Base-by-base conservation (phyloP, 257 asterid species). In the Ilex aquifolium region DNA sequence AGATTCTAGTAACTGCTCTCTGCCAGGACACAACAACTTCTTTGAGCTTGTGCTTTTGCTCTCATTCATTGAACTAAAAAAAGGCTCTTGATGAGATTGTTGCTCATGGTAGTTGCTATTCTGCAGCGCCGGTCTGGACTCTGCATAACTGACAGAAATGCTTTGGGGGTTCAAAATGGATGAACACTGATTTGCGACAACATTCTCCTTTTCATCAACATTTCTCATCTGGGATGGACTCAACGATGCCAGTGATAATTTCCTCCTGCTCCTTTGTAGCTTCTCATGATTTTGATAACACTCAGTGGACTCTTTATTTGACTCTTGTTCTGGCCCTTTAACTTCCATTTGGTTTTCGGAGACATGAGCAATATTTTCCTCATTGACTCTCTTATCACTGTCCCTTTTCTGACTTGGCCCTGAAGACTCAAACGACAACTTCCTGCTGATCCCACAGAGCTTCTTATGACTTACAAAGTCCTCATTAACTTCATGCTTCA, bases 351-450 rank as follows among this genome's bases (percentile, higher is more conserved):
- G 78, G 57, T 69, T 68, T 13, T 27, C 62, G n/a, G 67, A 32
- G 68, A 62, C 57, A 65, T 52, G 57, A 49, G 64, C 62, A 63
- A 14, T 31, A 17, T 80, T 60, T 52, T 58, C 69, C 53, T 72
- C 69, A 61, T 54, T 29, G 13, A 44, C 58, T 51, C 15, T 59
- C 70, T 69, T 73, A 32, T 63, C 69, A 27, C 50, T 66, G 55
- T 67, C 72, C 55, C 51, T 36, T 57, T 64, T 73, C 50, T 39
- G 65, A 68, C 71, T 67, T 57, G 75, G 57, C 56, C 77, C 90
- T 48, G 72, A 68, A 59, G 68, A 73, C 64, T 75, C 79, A 67
- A 79, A 61, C 46, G 95, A 77, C 70, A 82, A 75, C 75, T 80
- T 88, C 74, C 70, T 78, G 77, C 79, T 64, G 67, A 78, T 76